phyloP scores from a whole-genome alignment of 371 early-diverging fungal species.

The Cladochytrium tenue region DNA sequence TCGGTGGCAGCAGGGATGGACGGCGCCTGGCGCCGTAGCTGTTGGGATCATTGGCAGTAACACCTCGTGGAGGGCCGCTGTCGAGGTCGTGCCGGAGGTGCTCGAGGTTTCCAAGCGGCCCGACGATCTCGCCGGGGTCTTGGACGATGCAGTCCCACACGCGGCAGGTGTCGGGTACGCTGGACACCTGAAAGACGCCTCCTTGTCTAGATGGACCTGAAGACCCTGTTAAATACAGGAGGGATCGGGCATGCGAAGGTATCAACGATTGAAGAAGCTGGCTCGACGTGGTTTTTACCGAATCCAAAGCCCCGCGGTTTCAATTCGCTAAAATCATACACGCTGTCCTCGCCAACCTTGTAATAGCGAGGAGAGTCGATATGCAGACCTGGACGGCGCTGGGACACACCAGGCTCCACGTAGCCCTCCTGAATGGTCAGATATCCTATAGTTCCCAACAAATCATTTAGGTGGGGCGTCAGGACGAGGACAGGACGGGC shows the following conservation, averaged over 20 bases:
- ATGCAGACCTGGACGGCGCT: slow-evolving; percentile 13
- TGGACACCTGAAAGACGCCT: slow-evolving; percentile 14
- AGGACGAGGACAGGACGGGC: no score
- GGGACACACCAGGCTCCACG: slow-evolving; percentile 9
- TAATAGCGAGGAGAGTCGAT: slow-evolving; percentile 10
- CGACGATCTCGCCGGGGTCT: slow-evolving; percentile 6
- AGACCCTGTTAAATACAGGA: neutral
- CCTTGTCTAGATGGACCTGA: neutral
- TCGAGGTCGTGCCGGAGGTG: slow-evolving; percentile 2
- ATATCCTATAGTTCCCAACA: no score
- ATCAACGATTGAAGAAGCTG: neutral
- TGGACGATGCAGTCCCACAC: slow-evolving; percentile 9
- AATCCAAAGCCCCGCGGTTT: neutral
- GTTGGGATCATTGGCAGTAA: neutral
- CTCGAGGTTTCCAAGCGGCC: slow-evolving; percentile 2
- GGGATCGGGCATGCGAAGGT: neutral
- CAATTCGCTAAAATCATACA: neutral
- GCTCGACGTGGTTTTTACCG: neutral
- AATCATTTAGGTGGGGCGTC: no score
- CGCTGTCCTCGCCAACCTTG: neutral
- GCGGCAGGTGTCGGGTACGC: neutral
- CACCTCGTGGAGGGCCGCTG: neutral
- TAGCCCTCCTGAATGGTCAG: slow-evolving; percentile 13
- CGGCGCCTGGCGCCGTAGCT: neutral
- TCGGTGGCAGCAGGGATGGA: neutral